Conservation (phyloP, 2,329 filamentous ascomycete genomes). For the Trichoderma sp. region DNA sequence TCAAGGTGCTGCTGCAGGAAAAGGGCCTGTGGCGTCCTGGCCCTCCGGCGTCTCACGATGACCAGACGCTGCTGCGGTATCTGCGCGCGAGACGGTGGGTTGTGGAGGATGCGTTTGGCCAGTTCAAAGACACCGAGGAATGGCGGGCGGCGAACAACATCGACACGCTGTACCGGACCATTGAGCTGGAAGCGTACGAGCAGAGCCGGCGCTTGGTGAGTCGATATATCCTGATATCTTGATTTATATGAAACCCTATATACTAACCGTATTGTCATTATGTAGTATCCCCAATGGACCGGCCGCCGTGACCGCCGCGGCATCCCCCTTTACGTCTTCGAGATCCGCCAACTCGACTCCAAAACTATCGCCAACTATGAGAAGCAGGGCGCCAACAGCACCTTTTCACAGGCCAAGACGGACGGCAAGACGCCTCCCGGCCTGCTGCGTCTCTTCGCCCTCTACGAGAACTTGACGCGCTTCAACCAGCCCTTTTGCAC, state of each 20-base stretch:
- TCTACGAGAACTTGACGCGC: constrained; percentile 89
- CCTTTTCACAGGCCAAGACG: constrained; percentile 61
- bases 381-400: constrained; percentile 58
- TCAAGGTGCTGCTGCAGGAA: constrained; percentile 69
- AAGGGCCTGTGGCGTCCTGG: constrained; percentile 64
- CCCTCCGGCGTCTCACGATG: constrained; percentile 65
- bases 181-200: constrained; percentile 83
- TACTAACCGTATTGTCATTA: neutral
- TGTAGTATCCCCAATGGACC: constrained; percentile 90
- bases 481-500: constrained; percentile 87
- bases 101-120: constrained; percentile 72
- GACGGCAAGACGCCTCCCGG: constrained; percentile 70
- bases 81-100: constrained; percentile 82
- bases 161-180: constrained; percentile 78
- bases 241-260: neutral
- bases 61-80: constrained; percentile 77
- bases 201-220: constrained; percentile 71
- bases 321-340: constrained; percentile 89
- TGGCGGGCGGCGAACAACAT: constrained; percentile 82
- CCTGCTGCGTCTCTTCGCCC: constrained; percentile 81
- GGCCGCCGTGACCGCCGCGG: constrained; percentile 87
- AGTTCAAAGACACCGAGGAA: constrained; percentile 86
- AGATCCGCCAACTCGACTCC: constrained; percentile 78
- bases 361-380: constrained; percentile 82
- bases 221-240: neutral